Evolutionary conservation across 768 basidiomycete species (phyloP).

Genomic region (Leccinum broughii): DNA sequence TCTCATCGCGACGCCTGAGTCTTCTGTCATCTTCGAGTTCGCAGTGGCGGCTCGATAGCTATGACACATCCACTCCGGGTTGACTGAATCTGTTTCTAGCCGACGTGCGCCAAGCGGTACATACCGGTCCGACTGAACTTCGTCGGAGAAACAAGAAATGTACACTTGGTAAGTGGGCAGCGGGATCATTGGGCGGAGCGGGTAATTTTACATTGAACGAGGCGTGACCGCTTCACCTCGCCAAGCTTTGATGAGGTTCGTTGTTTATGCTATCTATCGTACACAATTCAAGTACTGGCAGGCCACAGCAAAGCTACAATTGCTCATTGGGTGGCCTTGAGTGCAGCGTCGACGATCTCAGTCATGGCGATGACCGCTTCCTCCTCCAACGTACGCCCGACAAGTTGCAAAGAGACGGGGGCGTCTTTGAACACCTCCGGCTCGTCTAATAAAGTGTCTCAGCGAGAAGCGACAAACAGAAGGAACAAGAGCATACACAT

Average conservation of each 20-base stretch:
- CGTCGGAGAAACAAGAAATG: no score
- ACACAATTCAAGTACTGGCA: neutral
- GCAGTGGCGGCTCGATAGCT: no score
- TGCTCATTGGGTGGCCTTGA: slow-evolving; percentile 31
- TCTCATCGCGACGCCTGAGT: no score
- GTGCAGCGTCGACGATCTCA: slow-evolving; percentile 60
- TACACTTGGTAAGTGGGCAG: no score
- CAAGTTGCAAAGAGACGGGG: slow-evolving; percentile 64
- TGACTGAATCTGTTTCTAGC: no score
- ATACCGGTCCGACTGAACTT: no score
- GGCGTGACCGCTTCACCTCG: neutral
- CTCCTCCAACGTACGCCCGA: slow-evolving; percentile 72
- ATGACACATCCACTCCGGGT: no score
- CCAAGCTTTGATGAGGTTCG: slow-evolving; percentile 27
- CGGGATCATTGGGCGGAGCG: no score
- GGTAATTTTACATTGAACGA: no score
- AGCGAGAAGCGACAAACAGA: neutral
- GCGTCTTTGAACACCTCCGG: slow-evolving; percentile 55
- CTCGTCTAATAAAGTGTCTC: slow-evolving; percentile 44
- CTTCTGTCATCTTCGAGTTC: no score
- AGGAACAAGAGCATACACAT: slow-evolving; percentile 45
- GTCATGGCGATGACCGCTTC: slow-evolving; percentile 72
- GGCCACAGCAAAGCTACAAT: neutral
- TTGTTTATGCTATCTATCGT: neutral
- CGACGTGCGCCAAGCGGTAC: no score